Evolutionary conservation across 192 early-diverging fungal genomes (phyloP).

Genomic region (Coemansia sp.): DNA sequence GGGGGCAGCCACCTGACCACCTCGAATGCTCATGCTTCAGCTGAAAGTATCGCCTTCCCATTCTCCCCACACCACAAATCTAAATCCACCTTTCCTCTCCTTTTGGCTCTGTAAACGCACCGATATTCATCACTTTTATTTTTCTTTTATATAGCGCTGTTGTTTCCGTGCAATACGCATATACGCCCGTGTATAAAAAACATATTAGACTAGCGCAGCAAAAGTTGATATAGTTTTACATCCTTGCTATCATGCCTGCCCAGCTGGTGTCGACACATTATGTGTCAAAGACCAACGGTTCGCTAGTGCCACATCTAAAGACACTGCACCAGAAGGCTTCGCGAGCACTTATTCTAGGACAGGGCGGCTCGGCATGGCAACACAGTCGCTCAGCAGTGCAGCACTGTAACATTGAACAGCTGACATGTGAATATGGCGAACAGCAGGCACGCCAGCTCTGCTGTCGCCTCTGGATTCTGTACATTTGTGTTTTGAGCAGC

Average conservation of each 20-base stretch:
- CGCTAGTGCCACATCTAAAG: constrained; percentile 23
- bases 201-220: not conserved
- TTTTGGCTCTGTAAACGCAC: not conserved
- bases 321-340: constrained; percentile 50
- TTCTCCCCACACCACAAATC: not conserved
- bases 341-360: constrained; percentile 48
- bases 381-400: constrained; percentile 32
- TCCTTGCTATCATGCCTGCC: not conserved
- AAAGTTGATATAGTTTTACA: not conserved
- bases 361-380: constrained; percentile 35
- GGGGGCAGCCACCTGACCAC: not conserved
- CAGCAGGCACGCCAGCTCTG: constrained; percentile 50
- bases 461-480: constrained; percentile 51
- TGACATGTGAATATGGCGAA: constrained; percentile 35
- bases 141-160: not conserved
- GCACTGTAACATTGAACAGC: constrained; percentile 36
- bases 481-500: constrained; percentile 53
- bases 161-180: not conserved
- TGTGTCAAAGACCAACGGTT: not conserved
- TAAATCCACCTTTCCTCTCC: not conserved
- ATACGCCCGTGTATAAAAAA: not conserved
- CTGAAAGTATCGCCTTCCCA: not conserved
- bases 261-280: not conserved
- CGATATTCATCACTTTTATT: not conserved
- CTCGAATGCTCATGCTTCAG: not conserved